These are phyloP conservation scores for Trichoderma orchidacearum DNA, from an alignment of 495 filamentous ascomycete genomes.

Conservation along the genomic window DNA sequence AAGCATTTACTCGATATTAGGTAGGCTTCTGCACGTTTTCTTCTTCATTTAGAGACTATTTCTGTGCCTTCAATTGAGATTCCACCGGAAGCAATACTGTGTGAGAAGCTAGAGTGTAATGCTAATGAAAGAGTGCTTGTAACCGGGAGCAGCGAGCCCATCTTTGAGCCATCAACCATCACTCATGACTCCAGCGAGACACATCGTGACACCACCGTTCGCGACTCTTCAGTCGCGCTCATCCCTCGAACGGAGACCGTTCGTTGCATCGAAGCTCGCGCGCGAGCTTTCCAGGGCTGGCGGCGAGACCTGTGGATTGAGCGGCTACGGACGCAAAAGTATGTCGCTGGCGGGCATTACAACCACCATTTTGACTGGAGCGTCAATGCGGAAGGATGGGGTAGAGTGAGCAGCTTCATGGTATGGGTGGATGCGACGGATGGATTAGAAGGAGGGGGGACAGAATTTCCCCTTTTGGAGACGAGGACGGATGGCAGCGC, in stretches of 20 bases:
- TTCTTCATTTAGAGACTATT: slow-evolving; percentile 1
- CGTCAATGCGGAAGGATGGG: slow-evolving; percentile 23
- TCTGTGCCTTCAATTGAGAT: not conserved
- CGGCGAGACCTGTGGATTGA: slow-evolving; percentile 29
- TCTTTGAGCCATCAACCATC: slow-evolving; percentile 28
- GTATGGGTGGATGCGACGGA: slow-evolving; percentile 24
- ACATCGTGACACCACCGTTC: slow-evolving; percentile 17
- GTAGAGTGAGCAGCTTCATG: slow-evolving; percentile 33
- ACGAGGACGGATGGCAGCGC: slow-evolving; percentile 9
- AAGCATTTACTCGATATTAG: slow-evolving; percentile 29
- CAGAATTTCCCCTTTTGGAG: slow-evolving; percentile 26
- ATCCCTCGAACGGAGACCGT: slow-evolving; percentile 25
- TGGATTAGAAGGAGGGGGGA: slow-evolving; percentile 25
- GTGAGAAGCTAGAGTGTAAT: not conserved
- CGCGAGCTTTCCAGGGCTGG: slow-evolving; percentile 31
- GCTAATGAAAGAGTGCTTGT: not conserved
- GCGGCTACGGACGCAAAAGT: slow-evolving; percentile 28
- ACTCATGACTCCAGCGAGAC: slow-evolving; percentile 22
- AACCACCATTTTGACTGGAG: slow-evolving; percentile 34
- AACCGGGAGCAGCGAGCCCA: slow-evolving; percentile 15
- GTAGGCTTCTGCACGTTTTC: slow-evolving; percentile 7
- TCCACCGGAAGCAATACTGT: not conserved
- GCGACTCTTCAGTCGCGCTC: slow-evolving; percentile 34
- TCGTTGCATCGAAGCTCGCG: slow-evolving; percentile 28
- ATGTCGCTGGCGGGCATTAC: slow-evolving; percentile 25